Evolutionary conservation across 495 filamentous ascomycete genomes (phyloP).

Genomic region (Talaromyces stipitatus): DNA sequence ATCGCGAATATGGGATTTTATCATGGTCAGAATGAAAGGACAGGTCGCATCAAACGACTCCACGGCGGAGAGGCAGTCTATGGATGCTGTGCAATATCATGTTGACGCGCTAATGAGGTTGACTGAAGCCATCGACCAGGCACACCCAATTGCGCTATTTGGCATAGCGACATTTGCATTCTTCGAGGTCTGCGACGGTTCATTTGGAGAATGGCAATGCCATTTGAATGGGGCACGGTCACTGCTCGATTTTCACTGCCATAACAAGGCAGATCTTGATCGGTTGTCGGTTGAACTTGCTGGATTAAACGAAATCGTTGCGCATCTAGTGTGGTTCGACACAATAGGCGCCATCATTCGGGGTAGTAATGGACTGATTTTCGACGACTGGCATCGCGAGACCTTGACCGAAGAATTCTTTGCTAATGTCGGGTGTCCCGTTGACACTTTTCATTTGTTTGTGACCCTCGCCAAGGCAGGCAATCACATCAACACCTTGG

Average conservation of each 20-base stretch:
- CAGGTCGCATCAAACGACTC: slow-evolving; percentile 6
- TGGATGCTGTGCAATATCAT: slow-evolving; percentile 21
- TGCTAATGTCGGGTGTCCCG: slow-evolving; percentile 23
- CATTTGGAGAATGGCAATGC: slow-evolving; percentile 25
- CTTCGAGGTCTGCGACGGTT: slow-evolving; percentile 26
- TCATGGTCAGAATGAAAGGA: slow-evolving; percentile 17
- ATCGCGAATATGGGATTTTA: slow-evolving; percentile 19
- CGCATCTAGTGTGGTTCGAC: slow-evolving; percentile 28
- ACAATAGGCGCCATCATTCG: slow-evolving; percentile 19
- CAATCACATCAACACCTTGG: slow-evolving; percentile 2
- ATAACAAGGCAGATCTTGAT: slow-evolving; percentile 17
- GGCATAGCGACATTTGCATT: slow-evolving; percentile 28
- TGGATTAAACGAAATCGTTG: slow-evolving; percentile 20
- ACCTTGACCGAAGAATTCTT: slow-evolving; percentile 17
- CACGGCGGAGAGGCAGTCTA: neutral
- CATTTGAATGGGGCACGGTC: slow-evolving; percentile 28
- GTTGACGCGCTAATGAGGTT: slow-evolving; percentile 20
- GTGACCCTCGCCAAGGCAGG: slow-evolving; percentile 15
- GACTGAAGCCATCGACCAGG: slow-evolving; percentile 21
- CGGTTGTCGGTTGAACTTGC: slow-evolving; percentile 13
- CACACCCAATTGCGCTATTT: slow-evolving; percentile 24
- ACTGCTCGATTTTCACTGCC: slow-evolving; percentile 25
- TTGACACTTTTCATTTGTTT: slow-evolving; percentile 24
- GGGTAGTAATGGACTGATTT: slow-evolving; percentile 16
- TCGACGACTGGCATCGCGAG: slow-evolving; percentile 26